Base-by-base conservation (phyloP, 345 rosid genomes). In the Euphorbia peplus region DNA sequence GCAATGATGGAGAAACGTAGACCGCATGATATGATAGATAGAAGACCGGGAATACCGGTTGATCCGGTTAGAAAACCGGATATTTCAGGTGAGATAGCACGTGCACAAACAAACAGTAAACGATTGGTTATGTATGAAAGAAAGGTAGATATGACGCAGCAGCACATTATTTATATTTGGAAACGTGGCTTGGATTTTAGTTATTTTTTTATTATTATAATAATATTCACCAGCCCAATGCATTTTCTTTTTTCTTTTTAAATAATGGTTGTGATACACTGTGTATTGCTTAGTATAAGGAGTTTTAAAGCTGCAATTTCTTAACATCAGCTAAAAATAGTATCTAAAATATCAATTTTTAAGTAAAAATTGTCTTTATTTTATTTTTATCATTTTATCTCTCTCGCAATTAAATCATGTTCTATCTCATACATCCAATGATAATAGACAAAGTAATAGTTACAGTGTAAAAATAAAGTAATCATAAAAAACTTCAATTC, bases 31-130 rank as follows among this genome's bases (percentile, higher is more conserved):
- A n/a, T n/a, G 25, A 51, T 2, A n/a, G 10, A 47, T 21, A 8
- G 4, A 22, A 0, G 29, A 26, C 12, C 4, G 1, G 66, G 10
- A n/a, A n/a, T 58, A 81, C 83, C 75, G 77, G 37, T 24, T 70
- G 73, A 48, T 44, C 76, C 74, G 29, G 74, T 70, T 13, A 5
- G n/a, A n/a, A 10, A 42, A 48, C 60, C 58, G 70, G 73, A 63
- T 63, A 72, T 41, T 70, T 57, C 11, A 76, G 60, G 85, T 81
- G 62, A 75, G 66, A 41, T 42, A 44, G 53, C 88, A 84, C 83
- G 59, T 44, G 50, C 50, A 44, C 42, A 39, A 39, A 39, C 42
- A 11, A 39, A 39, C 42, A 4, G 42, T 44, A 44, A 44, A 44
- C 50, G 18, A 44, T 44, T 44, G 50, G 16, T 66, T 64, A 25